These are phyloP conservation scores for Pleurozium schreberi DNA, from an alignment of 225 moss, liverwort and hornwort species.

Conservation along the genomic window DNA sequence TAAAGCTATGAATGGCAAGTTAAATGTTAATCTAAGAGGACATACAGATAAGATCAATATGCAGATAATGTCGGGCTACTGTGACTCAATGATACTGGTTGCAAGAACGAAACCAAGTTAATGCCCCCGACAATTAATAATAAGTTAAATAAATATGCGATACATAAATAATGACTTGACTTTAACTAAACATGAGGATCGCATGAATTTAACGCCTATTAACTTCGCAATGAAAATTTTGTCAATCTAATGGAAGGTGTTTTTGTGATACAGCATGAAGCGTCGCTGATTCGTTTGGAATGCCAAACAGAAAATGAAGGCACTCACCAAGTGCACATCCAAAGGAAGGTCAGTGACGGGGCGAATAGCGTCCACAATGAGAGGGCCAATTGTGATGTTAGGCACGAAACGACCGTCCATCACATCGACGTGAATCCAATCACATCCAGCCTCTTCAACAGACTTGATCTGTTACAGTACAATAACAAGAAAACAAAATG, in stretches of 20 bases:
- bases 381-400: constrained; percentile 95
- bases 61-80: background rate
- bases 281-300: background rate
- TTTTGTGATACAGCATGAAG: no score
- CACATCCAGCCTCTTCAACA: constrained; percentile 84
- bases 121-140: background rate
- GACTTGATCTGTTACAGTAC: constrained; percentile 54
- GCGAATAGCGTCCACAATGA: constrained; percentile 83
- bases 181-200: background rate
- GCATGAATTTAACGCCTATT: background rate
- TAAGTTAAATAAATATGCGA: no score
- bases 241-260: background rate
- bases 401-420: constrained; percentile 99
- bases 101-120: background rate
- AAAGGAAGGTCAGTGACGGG: constrained; percentile 88
- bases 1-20: background rate
- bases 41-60: no score
- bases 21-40: no score
- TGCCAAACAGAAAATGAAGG: background rate
- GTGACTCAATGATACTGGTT: background rate
- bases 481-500: background rate
- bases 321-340: constrained; percentile 83
- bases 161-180: background rate
- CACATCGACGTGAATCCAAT: constrained; percentile 98
- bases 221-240: background rate